These are phyloP conservation scores for Malus sieversii DNA, from an alignment of 306 rosid genomes.

Conservation along the genomic window DNA sequence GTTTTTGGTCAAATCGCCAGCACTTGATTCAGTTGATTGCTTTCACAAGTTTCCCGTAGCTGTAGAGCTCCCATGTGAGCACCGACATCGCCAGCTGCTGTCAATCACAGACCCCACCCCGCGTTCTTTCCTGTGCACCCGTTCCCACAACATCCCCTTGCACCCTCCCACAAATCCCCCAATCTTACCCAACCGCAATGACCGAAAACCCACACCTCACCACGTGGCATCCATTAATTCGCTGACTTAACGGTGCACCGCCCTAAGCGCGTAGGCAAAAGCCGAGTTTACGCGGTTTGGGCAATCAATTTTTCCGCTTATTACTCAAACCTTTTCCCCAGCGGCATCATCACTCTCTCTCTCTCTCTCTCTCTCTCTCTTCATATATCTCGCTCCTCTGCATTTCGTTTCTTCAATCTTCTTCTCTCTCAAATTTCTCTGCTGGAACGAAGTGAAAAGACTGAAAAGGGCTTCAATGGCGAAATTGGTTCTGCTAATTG, in stretches of 20 bases:
- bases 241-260: rapidly evolving
- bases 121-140: neutral
- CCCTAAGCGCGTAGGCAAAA: neutral
- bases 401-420: neutral
- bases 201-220: neutral
- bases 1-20: no score
- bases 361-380: neutral
- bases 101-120: neutral
- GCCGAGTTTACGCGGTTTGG: neutral
- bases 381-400: neutral
- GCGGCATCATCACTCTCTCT: neutral
- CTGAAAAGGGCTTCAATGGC: constrained; percentile 16
- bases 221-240: neutral
- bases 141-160: neutral
- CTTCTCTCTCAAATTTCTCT: neutral
- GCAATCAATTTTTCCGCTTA: neutral
- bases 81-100: constrained; percentile 28
- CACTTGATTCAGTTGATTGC: neutral
- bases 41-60: neutral
- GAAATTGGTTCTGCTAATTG: constrained; percentile 30
- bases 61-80: constrained; percentile 15
- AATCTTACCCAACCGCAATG: neutral
- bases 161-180: neutral
- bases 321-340: neutral
- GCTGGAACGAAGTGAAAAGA: neutral